A percentile compares a stretch with the other conserved stretches of the same genome.
phyloP scores from a whole-genome alignment of 176 grass and related monocot species.

The Musa beccarii region DNA sequence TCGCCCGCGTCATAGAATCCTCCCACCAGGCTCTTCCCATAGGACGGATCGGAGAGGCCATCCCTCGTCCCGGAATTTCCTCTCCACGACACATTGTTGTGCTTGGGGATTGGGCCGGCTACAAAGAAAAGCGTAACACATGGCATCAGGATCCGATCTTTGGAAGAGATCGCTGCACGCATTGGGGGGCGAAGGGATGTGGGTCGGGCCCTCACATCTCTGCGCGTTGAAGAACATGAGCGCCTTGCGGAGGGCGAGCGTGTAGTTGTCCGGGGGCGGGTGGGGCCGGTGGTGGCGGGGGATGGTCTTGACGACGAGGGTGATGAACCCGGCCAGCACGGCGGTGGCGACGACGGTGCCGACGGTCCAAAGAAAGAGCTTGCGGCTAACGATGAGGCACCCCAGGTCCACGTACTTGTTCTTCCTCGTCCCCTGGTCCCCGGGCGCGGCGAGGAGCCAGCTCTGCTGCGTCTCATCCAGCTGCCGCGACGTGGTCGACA shows the following conservation, averaged over 20 bases:
- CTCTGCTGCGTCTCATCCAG: conserved; percentile 95
- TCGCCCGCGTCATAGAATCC: conserved; percentile 73
- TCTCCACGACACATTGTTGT: conserved; percentile 79
- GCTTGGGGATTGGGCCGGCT: conserved; percentile 77
- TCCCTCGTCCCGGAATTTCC: conserved; percentile 81
- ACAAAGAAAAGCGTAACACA: conserved; percentile 14
- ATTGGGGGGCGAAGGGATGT: not conserved
- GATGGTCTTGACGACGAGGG: conserved; percentile 59
- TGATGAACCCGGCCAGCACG: conserved; percentile 46
- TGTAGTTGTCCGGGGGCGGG: conserved; percentile 71
- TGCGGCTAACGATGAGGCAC: conserved; percentile 75
- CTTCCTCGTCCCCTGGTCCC: conserved; percentile 67
- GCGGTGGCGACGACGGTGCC: conserved; percentile 45
- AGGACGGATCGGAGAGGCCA: conserved; percentile 48
- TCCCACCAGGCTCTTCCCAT: conserved; percentile 48
- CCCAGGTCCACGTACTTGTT: conserved; percentile 88
- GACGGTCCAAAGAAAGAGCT: conserved; percentile 66
- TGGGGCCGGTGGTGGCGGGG: conserved; percentile 42
- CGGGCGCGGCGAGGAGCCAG: conserved; percentile 83
- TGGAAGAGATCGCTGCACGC: not conserved
- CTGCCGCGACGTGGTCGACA: conserved; percentile 42
- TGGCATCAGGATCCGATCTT: conserved; percentile 13
- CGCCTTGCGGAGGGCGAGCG: conserved; percentile 69
- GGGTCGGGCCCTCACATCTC: conserved; percentile 45
- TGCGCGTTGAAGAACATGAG: conserved; percentile 97